Base-by-base conservation (phyloP, 371 early-diverging fungal species). In the Syncephalastrum monosporum region DNA sequence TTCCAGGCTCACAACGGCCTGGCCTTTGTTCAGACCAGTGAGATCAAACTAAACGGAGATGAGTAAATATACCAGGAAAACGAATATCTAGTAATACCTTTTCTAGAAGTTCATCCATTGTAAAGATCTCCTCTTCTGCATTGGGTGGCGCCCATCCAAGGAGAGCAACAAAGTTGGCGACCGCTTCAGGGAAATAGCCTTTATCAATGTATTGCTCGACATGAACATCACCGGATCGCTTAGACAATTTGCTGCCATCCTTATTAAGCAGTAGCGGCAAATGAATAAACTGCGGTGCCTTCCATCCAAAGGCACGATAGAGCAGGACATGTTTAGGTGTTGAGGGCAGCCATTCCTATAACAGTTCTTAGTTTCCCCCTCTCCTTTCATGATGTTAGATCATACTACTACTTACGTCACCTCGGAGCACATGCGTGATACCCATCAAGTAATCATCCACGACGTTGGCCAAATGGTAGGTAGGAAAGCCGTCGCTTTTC, bases 401-500 rank as follows among this genome's bases (percentile, higher is more conserved):
- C 17, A 7, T 1, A 4, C 19, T 1, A 4, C 19, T 24, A 29
- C 51, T 56, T 71, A 85, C 88, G 72, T 95, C 94, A 27, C 97
- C 97, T 46, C 97, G 83, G 25, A 97, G 65, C 7, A 97, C 96
- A 65, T 95, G 95, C 0, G 94, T 89, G 25, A 97, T 92, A 7
- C 77, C 77, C 96, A 97, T 96, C 16, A 81, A 50, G 60, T 93
- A 90, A 60, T 97, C 97, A 64, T 97, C 97, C 0, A 96, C 92
- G 1, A 95, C 96, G 62, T 94, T 95, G 5, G 97, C 97, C 25
- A 97, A 76, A 64, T 97, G 97, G 65, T 97, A 97, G 0, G 97
- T 97, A 0, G 97, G 95, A 47, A 79, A 84, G 3, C 96, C 96
- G 67, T 95, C 95, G 59, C 93, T 90, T 65, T 97, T 97, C 51